phyloP scores from a whole-genome alignment of 192 early-diverging fungal genomes.

The Neocallimastix lanati region DNA sequence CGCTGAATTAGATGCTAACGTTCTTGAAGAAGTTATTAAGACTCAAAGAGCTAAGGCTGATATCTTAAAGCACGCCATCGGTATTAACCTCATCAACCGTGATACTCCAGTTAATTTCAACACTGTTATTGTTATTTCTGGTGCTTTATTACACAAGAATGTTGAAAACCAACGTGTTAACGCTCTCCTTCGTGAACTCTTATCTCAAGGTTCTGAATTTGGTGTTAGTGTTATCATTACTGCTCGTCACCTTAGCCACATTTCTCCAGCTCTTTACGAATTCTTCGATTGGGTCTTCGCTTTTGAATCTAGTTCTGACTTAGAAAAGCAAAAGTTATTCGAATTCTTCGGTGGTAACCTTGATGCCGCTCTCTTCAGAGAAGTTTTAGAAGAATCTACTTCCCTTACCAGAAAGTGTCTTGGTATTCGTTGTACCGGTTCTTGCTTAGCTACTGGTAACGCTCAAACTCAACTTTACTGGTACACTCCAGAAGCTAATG shows the following conservation, averaged over 20 bases:
- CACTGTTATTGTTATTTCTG: not conserved
- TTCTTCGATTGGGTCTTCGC: not conserved
- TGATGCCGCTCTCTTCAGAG: not conserved
- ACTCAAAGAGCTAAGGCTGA: not conserved
- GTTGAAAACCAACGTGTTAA: not conserved
- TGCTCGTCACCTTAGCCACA: not conserved
- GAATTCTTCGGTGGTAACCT: not conserved
- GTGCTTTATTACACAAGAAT: not conserved
- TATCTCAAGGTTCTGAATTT: not conserved
- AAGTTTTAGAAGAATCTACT: not conserved
- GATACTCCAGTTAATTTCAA: not conserved
- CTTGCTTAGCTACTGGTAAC: not conserved
- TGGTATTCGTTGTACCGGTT: not conserved
- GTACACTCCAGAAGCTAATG: not conserved
- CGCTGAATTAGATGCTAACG: not conserved
- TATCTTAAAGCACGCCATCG: not conserved
- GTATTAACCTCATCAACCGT: not conserved
- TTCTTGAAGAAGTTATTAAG: not conserved
- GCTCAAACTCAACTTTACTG: not conserved
- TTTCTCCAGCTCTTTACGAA: not conserved
- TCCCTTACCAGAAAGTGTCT: not conserved
- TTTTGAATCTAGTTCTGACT: not conserved
- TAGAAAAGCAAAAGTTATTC: not conserved
- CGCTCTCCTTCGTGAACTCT: not conserved
- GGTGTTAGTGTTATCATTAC: not conserved